A percentile compares a stretch with the other conserved stretches of the same genome.
Evolutionary conservation across 805 yeast species (phyloP).

Genomic region (Ogataea paraovalis): DNA sequence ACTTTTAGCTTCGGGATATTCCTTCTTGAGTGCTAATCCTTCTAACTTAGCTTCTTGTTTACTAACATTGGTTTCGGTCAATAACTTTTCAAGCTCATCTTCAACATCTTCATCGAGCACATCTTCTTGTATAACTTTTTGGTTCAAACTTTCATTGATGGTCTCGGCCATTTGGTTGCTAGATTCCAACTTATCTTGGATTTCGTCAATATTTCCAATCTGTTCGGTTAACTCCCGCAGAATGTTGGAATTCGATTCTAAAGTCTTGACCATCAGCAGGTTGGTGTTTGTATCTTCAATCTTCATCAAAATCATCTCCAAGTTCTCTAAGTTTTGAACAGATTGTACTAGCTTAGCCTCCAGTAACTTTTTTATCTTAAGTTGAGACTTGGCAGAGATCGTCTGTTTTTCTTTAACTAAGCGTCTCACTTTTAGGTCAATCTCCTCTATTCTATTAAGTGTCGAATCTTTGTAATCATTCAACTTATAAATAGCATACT

Average conservation of each 20-base stretch:
- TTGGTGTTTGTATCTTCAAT: slow-evolving; percentile 28
- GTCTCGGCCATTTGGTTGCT: slow-evolving; percentile 20
- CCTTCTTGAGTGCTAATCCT: no score
- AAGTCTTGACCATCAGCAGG: slow-evolving; percentile 16
- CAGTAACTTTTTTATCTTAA: slow-evolving; percentile 21
- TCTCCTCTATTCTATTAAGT: slow-evolving; percentile 6
- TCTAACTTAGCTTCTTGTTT: neutral
- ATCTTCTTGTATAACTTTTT: neutral
- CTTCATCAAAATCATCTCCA: slow-evolving; percentile 19
- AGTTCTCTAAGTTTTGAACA: slow-evolving; percentile 18
- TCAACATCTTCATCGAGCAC: slow-evolving; percentile 22
- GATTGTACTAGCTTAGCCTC: slow-evolving; percentile 20
- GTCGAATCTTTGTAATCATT: slow-evolving; percentile 16
- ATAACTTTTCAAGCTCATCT: slow-evolving; percentile 12
- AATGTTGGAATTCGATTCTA: slow-evolving; percentile 23
- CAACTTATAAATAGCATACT: slow-evolving; percentile 23
- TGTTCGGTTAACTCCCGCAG: slow-evolving; percentile 24
- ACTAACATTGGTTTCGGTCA: neutral
- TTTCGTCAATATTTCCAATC: slow-evolving; percentile 17
- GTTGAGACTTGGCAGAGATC: slow-evolving; percentile 20
- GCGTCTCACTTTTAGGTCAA: slow-evolving; percentile 11
- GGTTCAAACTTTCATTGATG: slow-evolving; percentile 14
- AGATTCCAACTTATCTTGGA: slow-evolving; percentile 17
- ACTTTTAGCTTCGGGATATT: neutral
- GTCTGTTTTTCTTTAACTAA: slow-evolving; percentile 16